Base-by-base conservation (phyloP, 2,329 filamentous ascomycete species). In the Aureobasidium subglaciale region DNA sequence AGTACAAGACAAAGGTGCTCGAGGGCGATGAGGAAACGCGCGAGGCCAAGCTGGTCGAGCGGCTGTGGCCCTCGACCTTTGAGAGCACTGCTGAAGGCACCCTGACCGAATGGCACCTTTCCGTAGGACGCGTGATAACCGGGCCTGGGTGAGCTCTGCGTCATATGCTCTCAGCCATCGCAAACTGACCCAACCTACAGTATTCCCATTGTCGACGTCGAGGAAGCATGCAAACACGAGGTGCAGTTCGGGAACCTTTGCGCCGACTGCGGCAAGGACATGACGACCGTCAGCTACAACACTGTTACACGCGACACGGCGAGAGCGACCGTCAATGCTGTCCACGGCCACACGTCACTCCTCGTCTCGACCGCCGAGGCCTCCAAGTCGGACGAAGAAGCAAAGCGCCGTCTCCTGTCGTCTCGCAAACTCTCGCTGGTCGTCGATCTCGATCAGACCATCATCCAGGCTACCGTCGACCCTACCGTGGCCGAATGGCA, bases 401-500 rank as follows among this genome's bases (percentile, higher is more conserved):
- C 90, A 13, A 95, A 96, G 74, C 82, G 84, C 59, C 85, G 92
- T 18, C 77, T 99, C 38, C 76, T 99, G 40, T 79, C 84, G 58
- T 82, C 87, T 59, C 83, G 87, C 63, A 96, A 95, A 73, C 80
- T 99, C 41, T 95, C 88, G 42, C 79, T 99, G 41, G 93, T 99
- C 24, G 93, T 99, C 63, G 93, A 99, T 77, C 78, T 99, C 55
- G 93, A 99, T 69, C 92, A 97, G 75, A 99, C 93, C 56, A 93
- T 99, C 65, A 99, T 99, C 62, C 93, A 99, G 70, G 93, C 93
- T 24, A 96, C 90, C 59, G 95, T 97, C 65, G 93, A 99, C 63
- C 92, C 91, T 6, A 99, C 93, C 0, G 86, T 99, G 55, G 90
- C 86, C 60, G 92, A 99, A 69, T 99, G 93, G 93, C 88, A 95